phyloP scores from a whole-genome alignment of 441 rosid genomes.

The Melastoma candidum region DNA sequence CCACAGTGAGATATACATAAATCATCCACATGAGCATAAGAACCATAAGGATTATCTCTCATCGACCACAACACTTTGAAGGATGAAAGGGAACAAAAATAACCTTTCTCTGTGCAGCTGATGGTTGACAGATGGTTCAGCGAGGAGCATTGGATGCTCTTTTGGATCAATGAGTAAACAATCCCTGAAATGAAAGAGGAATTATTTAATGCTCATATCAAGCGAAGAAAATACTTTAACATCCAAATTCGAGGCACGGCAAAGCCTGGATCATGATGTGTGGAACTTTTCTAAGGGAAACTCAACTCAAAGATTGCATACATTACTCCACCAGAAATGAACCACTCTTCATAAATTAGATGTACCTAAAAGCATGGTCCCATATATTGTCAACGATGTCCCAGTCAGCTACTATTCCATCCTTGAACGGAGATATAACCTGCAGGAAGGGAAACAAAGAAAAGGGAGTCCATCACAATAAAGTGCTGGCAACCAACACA shows the following conservation, averaged over 20 bases:
- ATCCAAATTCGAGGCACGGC: conserved; percentile 1
- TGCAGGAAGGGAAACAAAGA: conserved; percentile 19
- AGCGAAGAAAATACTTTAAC: conserved; percentile 9
- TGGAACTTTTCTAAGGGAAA: too few relatives aligned
- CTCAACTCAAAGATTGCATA: too few relatives aligned
- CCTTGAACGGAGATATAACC: conserved; percentile 81
- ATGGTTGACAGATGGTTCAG: conserved; percentile 85
- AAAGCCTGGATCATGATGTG: too few relatives aligned
- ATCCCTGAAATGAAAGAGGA: conserved; percentile 35
- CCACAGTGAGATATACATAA: too few relatives aligned
- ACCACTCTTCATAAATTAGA: not conserved
- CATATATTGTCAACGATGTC: conserved; percentile 91
- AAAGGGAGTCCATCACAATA: conserved; percentile 6
- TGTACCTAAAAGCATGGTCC: conserved; percentile 95
- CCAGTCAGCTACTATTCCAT: conserved; percentile 95
- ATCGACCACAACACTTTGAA: not conserved
- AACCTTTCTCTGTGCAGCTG: conserved; percentile 97
- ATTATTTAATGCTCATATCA: not conserved
- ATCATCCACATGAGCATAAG: too few relatives aligned
- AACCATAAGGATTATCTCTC: too few relatives aligned
- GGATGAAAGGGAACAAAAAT: not conserved
- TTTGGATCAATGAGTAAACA: conserved; percentile 91
- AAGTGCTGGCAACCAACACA: not conserved
- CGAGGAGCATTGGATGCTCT: conserved; percentile 99
- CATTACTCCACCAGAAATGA: too few relatives aligned